These are phyloP conservation scores for Royoungia palumana DNA, from an alignment of 768 basidiomycete genomes.

Conservation along the genomic window DNA sequence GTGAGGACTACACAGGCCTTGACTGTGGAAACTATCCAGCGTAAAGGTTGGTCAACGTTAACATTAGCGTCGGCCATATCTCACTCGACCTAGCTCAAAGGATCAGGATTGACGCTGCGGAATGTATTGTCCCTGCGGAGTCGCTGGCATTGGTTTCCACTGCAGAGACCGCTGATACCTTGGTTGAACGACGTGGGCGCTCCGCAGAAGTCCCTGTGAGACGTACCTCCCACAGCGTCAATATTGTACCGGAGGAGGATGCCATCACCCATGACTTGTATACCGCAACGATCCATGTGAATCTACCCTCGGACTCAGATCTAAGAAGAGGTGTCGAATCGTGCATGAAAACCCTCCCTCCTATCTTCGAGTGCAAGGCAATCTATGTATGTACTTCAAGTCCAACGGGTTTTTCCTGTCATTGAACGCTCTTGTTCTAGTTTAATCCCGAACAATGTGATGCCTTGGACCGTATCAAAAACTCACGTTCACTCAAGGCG, in stretches of 20 bases:
- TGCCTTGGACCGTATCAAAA: background rate
- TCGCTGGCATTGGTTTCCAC: background rate
- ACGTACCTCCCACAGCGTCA: background rate
- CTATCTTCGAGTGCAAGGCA: background rate
- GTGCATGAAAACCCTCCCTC: slow-evolving; percentile 4
- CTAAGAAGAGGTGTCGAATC: slow-evolving; percentile 7
- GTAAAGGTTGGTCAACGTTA: background rate
- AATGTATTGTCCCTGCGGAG: slow-evolving; percentile 1
- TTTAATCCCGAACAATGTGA: slow-evolving; percentile 9
- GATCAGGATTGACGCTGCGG: slow-evolving; percentile 5
- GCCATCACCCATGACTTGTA: slow-evolving; percentile 2
- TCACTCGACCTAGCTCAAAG: slow-evolving; percentile 7
- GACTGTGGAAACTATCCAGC: slow-evolving; percentile 7
- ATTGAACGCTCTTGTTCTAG: background rate
- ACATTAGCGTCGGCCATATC: background rate
- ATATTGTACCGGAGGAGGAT: background rate
- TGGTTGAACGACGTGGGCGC: background rate
- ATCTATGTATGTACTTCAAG: slow-evolving; percentile 3
- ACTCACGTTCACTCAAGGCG: background rate
- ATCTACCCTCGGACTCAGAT: slow-evolving; percentile 1
- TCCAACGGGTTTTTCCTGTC: background rate
- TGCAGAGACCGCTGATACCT: background rate
- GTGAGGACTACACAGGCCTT: background rate
- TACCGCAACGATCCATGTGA: slow-evolving; percentile 1
- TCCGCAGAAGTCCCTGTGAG: background rate